These are phyloP conservation scores for Botrytis paeoniae DNA, from an alignment of 2,329 filamentous ascomycete genomes.

Conservation along the genomic window DNA sequence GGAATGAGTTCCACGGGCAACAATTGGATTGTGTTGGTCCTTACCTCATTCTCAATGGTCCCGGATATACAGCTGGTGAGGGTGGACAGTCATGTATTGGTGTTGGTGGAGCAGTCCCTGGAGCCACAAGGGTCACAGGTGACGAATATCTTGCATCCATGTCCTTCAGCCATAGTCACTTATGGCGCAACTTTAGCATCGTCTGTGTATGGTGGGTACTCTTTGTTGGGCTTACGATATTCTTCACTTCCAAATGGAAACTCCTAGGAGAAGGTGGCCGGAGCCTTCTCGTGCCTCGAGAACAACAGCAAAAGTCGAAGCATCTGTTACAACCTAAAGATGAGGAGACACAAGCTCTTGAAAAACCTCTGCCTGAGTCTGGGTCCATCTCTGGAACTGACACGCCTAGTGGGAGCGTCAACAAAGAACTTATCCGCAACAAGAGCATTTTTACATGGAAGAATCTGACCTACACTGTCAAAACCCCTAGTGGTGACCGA, in stretches of 20 bases:
- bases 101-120: slow-evolving; percentile 35
- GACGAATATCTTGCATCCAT: slow-evolving; percentile 56
- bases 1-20: slow-evolving; percentile 67
- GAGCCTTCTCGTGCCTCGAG: slow-evolving; percentile 59
- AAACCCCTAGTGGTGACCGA: slow-evolving; percentile 58
- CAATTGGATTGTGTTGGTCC: not conserved
- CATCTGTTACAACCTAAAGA: slow-evolving; percentile 40
- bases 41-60: not conserved
- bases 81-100: not conserved
- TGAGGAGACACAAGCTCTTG: slow-evolving; percentile 44
- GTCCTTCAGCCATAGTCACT: slow-evolving; percentile 49
- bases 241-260: slow-evolving; percentile 56
- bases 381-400: slow-evolving; percentile 48
- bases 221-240: slow-evolving; percentile 56
- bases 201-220: slow-evolving; percentile 61
- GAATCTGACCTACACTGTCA: slow-evolving; percentile 56
- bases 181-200: slow-evolving; percentile 62
- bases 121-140: slow-evolving; percentile 50
- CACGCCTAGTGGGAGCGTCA: not conserved
- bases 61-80: not conserved
- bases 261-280: slow-evolving; percentile 50
- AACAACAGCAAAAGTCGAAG: slow-evolving; percentile 42
- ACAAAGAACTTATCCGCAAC: not conserved
- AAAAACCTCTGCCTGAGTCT: slow-evolving; percentile 64
- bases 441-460: not conserved